A percentile compares a stretch with the other conserved stretches of the same genome.
Evolutionary conservation across 2,329 filamentous ascomycete species (phyloP).

Genomic region (Myriangium duriaei): DNA sequence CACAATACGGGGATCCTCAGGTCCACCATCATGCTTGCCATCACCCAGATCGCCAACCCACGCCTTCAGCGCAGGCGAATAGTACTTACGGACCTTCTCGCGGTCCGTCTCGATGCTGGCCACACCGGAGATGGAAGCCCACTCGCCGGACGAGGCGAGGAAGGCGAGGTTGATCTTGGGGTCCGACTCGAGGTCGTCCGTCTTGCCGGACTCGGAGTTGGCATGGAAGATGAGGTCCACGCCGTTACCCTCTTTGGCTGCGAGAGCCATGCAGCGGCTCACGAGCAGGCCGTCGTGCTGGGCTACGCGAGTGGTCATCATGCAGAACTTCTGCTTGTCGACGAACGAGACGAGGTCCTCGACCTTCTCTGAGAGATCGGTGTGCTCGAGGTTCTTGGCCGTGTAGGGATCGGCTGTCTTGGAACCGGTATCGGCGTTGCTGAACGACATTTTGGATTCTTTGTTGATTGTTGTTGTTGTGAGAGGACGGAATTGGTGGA

Average conservation of each 20-base stretch:
- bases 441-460: conserved; percentile 31
- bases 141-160: conserved; percentile 57
- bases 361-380: conserved; percentile 59
- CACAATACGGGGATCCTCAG: conserved; percentile 69
- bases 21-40: conserved; percentile 68
- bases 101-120: conserved; percentile 59
- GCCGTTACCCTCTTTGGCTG: conserved; percentile 65
- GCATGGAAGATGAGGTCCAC: conserved; percentile 82
- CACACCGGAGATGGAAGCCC: conserved; percentile 73
- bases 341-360: conserved; percentile 61
- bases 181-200: conserved; percentile 62
- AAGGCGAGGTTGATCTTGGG: conserved; percentile 71
- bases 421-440: conserved; percentile 48
- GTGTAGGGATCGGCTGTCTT: conserved; percentile 69
- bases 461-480: conserved; percentile 6
- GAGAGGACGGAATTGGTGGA: conserved; percentile 1
- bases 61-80: conserved; percentile 60
- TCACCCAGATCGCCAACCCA: conserved; percentile 82
- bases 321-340: conserved; percentile 64
- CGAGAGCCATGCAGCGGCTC: conserved; percentile 77
- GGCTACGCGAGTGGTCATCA: conserved; percentile 70
- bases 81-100: conserved; percentile 58
- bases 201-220: conserved; percentile 83
- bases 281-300: conserved; percentile 50
- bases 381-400: conserved; percentile 54